Base-by-base conservation (phyloP, 495 filamentous ascomycete species). In the Cercophora sp. region DNA sequence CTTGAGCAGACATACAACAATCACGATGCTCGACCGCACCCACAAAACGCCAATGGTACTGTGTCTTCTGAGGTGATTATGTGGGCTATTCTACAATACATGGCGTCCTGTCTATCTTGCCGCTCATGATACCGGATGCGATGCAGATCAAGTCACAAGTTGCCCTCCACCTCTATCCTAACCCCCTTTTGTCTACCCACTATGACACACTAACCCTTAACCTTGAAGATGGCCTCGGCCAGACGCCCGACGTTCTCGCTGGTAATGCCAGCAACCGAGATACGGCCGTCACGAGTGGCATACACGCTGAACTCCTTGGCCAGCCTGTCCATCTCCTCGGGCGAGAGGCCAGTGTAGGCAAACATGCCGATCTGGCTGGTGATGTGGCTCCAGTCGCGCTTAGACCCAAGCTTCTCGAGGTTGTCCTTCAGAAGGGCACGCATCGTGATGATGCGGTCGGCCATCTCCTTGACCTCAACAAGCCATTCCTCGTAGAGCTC, bases 301-400 rank as follows among this genome's bases (percentile, higher is more conserved):
- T 98, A 98, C 56, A 98, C 93, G 62, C 91, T 96, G 80, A 94
- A 88, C 86, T 96, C 90, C 77, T 95, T 91, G 53, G 93, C 90
- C 52, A 98, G 78, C 66, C 73, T 76, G 20, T 92, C 87, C 88
- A 97, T 96, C 77, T 96, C 86, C 75, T 93, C 86, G 56, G 91
- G 83, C 60, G 81, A 91, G 66, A 98, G 74, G 43, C 93, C 93
- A 26, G 93, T 98, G 78, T 93, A 98, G 60, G 92, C 92, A 65
- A 98, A 98, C 93, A 98, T 98, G 74, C 93, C 93, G 59, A 98
- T 98, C 80, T 91, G 92, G 69, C 79, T 89, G 48, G 93, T 98
- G 74, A 98, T 98, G 78, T 98, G 93, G 71, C 84, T 86, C 93
- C 93, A 98, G 74, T 96, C 88, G 72, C 93, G 91, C 79, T 89